phyloP scores from a whole-genome alignment of 176 grass and related monocot species.

The Oryza officinalis region DNA sequence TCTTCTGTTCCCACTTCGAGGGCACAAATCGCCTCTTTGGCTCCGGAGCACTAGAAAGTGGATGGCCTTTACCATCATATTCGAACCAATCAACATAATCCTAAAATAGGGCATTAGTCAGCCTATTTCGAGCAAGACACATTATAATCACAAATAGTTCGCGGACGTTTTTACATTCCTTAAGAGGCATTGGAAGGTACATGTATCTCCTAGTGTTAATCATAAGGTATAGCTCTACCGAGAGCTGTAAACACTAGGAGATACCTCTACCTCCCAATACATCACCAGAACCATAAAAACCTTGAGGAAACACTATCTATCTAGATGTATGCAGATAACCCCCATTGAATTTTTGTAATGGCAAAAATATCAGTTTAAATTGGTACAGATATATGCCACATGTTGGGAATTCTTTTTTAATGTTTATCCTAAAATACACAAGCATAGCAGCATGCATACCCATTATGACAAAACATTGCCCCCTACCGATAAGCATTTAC shows the following conservation, averaged over 20 bases:
- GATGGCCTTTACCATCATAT: constrained; percentile 90
- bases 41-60: constrained; percentile 96
- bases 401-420: neutral
- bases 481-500: neutral
- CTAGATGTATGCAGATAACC: constrained; percentile 23
- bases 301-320: neutral
- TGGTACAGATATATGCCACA: too few relatives aligned
- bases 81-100: constrained; percentile 99
- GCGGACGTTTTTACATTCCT: neutral
- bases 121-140: neutral
- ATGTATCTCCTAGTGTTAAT: neutral
- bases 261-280: neutral
- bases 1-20: constrained; percentile 98
- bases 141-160: constrained; percentile 20
- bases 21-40: constrained; percentile 96
- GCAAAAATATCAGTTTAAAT: too few relatives aligned
- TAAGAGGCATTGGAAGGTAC: neutral
- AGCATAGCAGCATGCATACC: neutral
- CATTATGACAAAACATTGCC: neutral
- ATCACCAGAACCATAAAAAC: neutral
- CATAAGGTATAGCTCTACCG: neutral
- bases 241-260: neutral
- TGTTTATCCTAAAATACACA: neutral
- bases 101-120: constrained; percentile 45
- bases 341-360: neutral